Evolutionary conservation across 192 early-diverging fungal species (phyloP).

Genomic region (Phlyctochytrium bullatum): DNA sequence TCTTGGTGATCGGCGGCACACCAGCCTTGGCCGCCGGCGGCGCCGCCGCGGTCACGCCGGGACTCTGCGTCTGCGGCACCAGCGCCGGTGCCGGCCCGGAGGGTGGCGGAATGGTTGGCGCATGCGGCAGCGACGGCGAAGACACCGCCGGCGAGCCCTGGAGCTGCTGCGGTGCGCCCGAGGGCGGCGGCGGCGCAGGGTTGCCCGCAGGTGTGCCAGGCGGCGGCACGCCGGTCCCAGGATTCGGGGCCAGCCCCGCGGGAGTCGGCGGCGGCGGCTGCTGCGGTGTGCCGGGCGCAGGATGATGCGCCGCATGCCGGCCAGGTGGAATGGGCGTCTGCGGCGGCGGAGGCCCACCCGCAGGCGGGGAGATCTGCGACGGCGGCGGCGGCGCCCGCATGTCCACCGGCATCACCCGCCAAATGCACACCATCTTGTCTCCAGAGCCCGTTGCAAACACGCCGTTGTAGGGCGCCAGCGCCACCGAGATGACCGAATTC

Average conservation of each 20-base stretch:
- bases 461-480: conserved; percentile 73
- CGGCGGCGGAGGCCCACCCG: neutral
- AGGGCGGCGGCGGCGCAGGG: too few relatives aligned
- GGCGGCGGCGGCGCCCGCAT: neutral
- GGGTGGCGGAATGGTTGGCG: neutral
- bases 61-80: too few relatives aligned
- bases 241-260: neutral
- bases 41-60: too few relatives aligned
- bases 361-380: neutral
- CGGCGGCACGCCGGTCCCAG: too few relatives aligned
- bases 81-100: neutral
- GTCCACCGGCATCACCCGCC: conserved; percentile 38
- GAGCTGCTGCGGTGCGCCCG: too few relatives aligned
- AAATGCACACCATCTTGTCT: conserved; percentile 87
- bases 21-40: too few relatives aligned
- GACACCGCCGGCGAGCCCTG: too few relatives aligned
- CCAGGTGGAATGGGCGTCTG: neutral
- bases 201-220: too few relatives aligned
- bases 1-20: too few relatives aligned
- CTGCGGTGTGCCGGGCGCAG: neutral
- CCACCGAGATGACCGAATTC: conserved; percentile 96
- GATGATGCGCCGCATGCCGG: neutral
- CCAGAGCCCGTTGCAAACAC: conserved; percentile 96
- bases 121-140: too few relatives aligned
- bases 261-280: neutral